phyloP scores from a whole-genome alignment of 305 asterid species.

The Caryopteris hybrid region DNA sequence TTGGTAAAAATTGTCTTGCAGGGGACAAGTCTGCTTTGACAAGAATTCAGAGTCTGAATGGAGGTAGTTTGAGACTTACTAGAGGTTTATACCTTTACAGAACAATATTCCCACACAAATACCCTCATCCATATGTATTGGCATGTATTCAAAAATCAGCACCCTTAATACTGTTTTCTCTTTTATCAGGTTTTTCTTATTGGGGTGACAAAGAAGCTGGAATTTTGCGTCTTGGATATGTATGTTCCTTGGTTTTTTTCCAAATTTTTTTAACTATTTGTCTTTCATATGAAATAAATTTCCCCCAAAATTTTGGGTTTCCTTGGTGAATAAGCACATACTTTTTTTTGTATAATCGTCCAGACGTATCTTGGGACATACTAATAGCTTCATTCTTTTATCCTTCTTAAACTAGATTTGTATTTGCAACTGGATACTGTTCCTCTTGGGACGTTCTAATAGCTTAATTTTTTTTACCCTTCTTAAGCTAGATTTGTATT shows the following conservation, averaged over 20 bases:
- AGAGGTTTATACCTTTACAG: conserved; percentile 6
- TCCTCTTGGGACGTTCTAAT: too few relatives aligned
- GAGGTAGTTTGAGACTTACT: conserved; percentile 22
- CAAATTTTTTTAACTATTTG: neutral
- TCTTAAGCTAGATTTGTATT: neutral
- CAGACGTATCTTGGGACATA: neutral
- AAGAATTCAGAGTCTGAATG: conserved; percentile 24
- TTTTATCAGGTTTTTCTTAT: conserved; percentile 49
- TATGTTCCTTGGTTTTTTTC: conserved; percentile 33
- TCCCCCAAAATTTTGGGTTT: neutral
- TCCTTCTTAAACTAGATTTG: neutral
- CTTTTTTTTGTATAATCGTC: neutral
- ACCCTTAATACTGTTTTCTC: neutral
- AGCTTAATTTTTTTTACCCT: neutral
- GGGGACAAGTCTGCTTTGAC: conserved; percentile 32
- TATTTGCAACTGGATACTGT: neutral
- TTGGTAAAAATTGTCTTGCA: conserved; percentile 19
- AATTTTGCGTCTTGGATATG: conserved; percentile 71
- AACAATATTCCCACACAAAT: neutral
- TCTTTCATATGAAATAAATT: conserved; percentile 1
- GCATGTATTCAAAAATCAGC: neutral
- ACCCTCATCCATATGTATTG: neutral
- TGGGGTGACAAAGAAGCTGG: conserved; percentile 76
- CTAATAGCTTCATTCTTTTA: too few relatives aligned
- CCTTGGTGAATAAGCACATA: neutral